These are phyloP conservation scores for Drechslerella dactyloides DNA, from an alignment of 2,329 filamentous ascomycete genomes.

Conservation along the genomic window DNA sequence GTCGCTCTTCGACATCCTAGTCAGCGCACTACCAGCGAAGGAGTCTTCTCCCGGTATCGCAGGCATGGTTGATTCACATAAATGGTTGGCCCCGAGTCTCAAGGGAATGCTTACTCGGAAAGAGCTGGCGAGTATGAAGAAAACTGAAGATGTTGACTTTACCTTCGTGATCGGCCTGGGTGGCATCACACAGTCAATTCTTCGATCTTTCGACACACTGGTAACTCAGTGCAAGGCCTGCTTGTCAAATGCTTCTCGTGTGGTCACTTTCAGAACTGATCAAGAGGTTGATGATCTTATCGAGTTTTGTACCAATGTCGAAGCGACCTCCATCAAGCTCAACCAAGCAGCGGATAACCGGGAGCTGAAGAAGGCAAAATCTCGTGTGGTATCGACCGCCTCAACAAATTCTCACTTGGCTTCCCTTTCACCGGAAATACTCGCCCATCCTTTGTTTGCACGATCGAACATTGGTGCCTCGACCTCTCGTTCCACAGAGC, in stretches of 20 bases:
- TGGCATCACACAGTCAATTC: slow-evolving; percentile 43
- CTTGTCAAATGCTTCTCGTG: slow-evolving; percentile 41
- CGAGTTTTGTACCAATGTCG: slow-evolving; percentile 50
- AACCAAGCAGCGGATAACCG: slow-evolving; percentile 7
- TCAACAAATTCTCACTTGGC: slow-evolving; percentile 20
- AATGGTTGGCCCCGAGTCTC: slow-evolving; percentile 14
- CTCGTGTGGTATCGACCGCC: neutral
- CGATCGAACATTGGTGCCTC: neutral
- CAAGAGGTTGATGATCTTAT: slow-evolving; percentile 47
- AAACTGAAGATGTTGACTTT: slow-evolving; percentile 40
- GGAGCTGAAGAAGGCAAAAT: slow-evolving; percentile 22
- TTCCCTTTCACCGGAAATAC: slow-evolving; percentile 12
- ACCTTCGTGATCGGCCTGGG: slow-evolving; percentile 33
- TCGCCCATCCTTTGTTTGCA: slow-evolving; percentile 18
- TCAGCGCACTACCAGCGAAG: slow-evolving; percentile 40
- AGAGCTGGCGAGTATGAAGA: slow-evolving; percentile 21
- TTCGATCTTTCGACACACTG: slow-evolving; percentile 36
- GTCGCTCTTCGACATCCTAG: slow-evolving; percentile 40
- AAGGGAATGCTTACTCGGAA: slow-evolving; percentile 28
- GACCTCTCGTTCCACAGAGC: neutral
- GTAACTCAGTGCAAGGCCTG: slow-evolving; percentile 42
- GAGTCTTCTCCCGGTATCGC: slow-evolving; percentile 47
- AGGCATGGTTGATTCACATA: slow-evolving; percentile 16
- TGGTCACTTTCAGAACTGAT: slow-evolving; percentile 33
- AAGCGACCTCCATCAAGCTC: slow-evolving; percentile 28